phyloP scores from a whole-genome alignment of 805 yeast genomes.

The Wickerhamiella occidentalis region DNA sequence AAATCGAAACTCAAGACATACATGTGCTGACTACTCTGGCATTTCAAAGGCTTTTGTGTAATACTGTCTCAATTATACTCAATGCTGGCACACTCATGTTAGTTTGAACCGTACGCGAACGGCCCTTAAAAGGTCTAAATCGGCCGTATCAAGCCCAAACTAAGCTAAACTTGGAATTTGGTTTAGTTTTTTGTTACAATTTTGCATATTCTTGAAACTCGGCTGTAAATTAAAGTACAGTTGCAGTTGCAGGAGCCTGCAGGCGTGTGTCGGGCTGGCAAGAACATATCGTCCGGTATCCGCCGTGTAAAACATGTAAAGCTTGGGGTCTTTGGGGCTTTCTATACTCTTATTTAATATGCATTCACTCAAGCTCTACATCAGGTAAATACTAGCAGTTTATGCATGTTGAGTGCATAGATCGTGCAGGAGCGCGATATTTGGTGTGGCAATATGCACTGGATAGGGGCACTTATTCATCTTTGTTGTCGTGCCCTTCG shows the following conservation, averaged over 20 bases:
- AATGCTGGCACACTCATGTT: neutral
- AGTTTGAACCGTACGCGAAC: neutral
- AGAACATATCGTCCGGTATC: neutral
- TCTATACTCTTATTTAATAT: too few species aligned
- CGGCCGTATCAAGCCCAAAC: neutral
- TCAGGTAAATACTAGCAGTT: neutral
- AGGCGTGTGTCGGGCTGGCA: neutral
- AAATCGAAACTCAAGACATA: neutral
- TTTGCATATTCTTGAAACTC: neutral
- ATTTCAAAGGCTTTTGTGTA: neutral
- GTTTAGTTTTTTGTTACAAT: neutral
- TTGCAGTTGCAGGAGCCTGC: constrained; percentile 4
- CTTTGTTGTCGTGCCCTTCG: constrained; percentile 8
- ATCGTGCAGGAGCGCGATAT: constrained; percentile 4
- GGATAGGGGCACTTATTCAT: constrained; percentile 3
- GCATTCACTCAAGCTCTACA: neutral
- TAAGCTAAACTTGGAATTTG: neutral
- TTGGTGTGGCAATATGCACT: constrained; percentile 9
- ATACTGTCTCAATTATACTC: neutral
- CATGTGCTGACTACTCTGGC: neutral
- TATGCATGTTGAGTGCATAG: neutral
- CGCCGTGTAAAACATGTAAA: neutral
- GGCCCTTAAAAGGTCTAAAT: too few species aligned
- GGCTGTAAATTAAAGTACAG: constrained; percentile 5
- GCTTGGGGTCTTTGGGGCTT: neutral